Base-by-base conservation (phyloP, 345 rosid species). In the Durio zibethinus region DNA sequence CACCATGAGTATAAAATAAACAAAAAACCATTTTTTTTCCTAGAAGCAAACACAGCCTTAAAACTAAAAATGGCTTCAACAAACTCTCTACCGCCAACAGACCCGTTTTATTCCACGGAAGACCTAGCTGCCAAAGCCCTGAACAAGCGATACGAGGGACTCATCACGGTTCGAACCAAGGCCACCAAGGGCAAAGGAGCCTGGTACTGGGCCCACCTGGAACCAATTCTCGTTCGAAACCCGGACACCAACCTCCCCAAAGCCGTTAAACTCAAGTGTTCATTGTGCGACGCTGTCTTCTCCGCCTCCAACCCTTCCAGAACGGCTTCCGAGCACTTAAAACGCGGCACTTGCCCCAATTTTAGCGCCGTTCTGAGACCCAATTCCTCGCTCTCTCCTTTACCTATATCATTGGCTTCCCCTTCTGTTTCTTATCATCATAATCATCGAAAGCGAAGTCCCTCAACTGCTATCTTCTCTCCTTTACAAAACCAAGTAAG, bases 121-220 rank as follows among this genome's bases (percentile, higher is more conserved):
- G 85, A 79, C 68, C 42, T 73, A 11, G 74, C 77, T 2, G 60
- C 83, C 2, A 80, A 48, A 75, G 85, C 85, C 56, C 52, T 77
- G 33, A 80, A 56, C 40, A 83, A 74, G 70, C 69, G 85, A 18
- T 83, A 77, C 50, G 83, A 83, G 54, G 85, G 85, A 4, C 79
- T 89, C 15, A 75, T 81, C 47, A 80, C 81, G 81, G 87, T 87
- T 43, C 78, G 89, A 68, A 87, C 79, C 52, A 89, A 87, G 38
- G 92, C 92, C 5, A 65, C 83, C 2, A 89, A 85, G 72, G 92
- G 92, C 4, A 89, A 89, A 75, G 92, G 92, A 31, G 92, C 92
- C 18, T 89, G 92, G 92, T 89, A 89, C 50, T 87, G 92, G 92
- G 82, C 82, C 6, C 90, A 87, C 65, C 76, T 89, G 9, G 92